phyloP scores from a whole-genome alignment of 176 grass and related monocot genomes.

The Ensete ventricosum region DNA sequence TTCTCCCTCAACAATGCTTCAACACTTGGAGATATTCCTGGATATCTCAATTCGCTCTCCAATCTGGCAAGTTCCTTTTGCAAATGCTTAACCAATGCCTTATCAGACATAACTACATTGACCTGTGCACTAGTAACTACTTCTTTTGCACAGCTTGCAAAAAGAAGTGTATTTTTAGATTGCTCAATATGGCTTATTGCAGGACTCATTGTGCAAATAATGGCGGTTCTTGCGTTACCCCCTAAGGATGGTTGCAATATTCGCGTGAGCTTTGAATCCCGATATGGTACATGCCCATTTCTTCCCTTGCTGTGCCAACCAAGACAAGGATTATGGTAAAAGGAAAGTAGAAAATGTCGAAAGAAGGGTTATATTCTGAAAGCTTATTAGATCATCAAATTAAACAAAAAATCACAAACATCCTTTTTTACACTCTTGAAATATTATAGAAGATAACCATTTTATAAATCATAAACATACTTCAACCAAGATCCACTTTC shows the following conservation, averaged over 20 bases:
- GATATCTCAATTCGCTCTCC: slow-evolving; percentile 41
- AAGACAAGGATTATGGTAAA: background rate
- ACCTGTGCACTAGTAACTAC: slow-evolving; percentile 17
- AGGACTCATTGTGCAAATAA: slow-evolving; percentile 24
- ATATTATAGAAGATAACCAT: too few relatives aligned
- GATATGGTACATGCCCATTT: slow-evolving; percentile 15
- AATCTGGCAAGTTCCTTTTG: slow-evolving; percentile 15
- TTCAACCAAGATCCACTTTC: too few relatives aligned
- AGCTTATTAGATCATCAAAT: too few relatives aligned
- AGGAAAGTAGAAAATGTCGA: background rate
- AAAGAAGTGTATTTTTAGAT: slow-evolving; percentile 18
- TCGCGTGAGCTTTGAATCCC: slow-evolving; percentile 19
- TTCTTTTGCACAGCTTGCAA: slow-evolving; percentile 24
- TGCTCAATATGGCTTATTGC: slow-evolving; percentile 17
- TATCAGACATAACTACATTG: slow-evolving; percentile 24
- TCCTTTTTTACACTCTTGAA: too few relatives aligned
- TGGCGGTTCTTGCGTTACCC: slow-evolving; percentile 22
- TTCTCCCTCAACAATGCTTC: slow-evolving; percentile 72
- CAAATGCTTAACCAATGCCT: slow-evolving; percentile 21
- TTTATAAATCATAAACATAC: too few relatives aligned
- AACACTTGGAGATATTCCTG: slow-evolving; percentile 45
- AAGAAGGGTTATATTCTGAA: too few relatives aligned
- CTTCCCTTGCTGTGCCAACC: slow-evolving; percentile 16
- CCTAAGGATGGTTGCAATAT: slow-evolving; percentile 19
- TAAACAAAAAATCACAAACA: too few relatives aligned